phyloP scores from a whole-genome alignment of 257 asterid genomes.

The Capsicum pubescens region DNA sequence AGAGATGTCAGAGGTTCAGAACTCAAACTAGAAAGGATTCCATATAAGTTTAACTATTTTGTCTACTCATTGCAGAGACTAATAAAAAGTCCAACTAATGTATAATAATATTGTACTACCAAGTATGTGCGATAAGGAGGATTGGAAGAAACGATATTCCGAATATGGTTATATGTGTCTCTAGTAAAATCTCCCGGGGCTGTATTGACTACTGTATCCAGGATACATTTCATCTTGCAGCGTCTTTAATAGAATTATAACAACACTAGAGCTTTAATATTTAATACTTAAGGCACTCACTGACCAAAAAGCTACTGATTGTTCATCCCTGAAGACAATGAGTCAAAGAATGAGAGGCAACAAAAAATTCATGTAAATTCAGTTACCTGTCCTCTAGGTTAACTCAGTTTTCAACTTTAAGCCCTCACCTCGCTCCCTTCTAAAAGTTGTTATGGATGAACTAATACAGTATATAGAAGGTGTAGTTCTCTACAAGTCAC shows the following conservation, averaged over 20 bases:
- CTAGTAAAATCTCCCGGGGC: neutral
- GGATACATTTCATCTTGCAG: slow-evolving; percentile 18
- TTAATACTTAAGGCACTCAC: neutral
- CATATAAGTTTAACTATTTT: neutral
- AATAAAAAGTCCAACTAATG: neutral
- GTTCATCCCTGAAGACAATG: neutral
- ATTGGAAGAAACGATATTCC: neutral
- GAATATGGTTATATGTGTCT: neutral
- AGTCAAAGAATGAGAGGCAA: slow-evolving; percentile 2
- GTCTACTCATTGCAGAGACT: neutral
- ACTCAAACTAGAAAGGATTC: slow-evolving; percentile 18
- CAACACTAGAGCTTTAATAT: neutral
- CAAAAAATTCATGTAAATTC: neutral
- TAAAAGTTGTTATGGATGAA: neutral
- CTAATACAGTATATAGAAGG: neutral
- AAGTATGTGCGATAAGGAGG: neutral
- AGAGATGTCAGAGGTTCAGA: neutral
- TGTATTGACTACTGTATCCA: neutral
- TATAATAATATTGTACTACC: neutral
- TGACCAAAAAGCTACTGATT: neutral
- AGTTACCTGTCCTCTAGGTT: neutral
- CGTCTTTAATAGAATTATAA: neutral
- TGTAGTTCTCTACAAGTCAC: neutral
- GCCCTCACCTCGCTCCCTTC: neutral
- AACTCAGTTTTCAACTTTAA: neutral